Conservation (phyloP, 169 alveolate genomes). For the Plasmodium billcollinsi region DNA sequence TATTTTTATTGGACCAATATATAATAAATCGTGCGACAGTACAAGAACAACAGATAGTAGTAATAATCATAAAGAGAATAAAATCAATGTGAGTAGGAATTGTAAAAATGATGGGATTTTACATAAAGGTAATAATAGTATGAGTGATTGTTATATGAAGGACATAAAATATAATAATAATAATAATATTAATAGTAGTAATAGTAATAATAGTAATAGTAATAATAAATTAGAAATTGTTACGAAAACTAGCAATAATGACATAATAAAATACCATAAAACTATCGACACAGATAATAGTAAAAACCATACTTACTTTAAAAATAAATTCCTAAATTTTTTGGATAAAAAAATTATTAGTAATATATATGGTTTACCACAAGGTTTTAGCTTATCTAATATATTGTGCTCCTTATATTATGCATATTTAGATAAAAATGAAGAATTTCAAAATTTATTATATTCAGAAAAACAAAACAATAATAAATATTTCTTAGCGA, state of each 20-base stretch:
- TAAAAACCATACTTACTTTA: conserved; percentile 3
- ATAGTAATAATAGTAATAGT: neutral
- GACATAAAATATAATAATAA: neutral
- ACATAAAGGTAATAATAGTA: too few relatives aligned
- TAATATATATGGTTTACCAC: conserved; percentile 71
- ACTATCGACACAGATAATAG: conserved; percentile 2
- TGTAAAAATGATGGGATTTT: too few relatives aligned
- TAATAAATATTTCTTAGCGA: neutral
- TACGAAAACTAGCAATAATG: neutral
- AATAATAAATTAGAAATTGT: neutral
- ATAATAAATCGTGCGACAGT: too few relatives aligned
- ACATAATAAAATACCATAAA: conserved; percentile 5
- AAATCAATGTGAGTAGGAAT: too few relatives aligned
- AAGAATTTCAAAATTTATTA: conserved; percentile 72
- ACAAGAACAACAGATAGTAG: too few relatives aligned
- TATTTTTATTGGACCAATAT: too few relatives aligned
- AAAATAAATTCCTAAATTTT: conserved; percentile 50
- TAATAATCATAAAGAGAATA: too few relatives aligned
- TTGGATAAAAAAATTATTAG: conserved; percentile 60
- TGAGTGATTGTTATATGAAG: too few relatives aligned
- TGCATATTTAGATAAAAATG: conserved; percentile 70
- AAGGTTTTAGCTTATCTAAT: conserved; percentile 72
- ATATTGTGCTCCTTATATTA: conserved; percentile 68
- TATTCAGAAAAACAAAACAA: conserved; percentile 9
- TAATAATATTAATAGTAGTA: neutral